Conservation (phyloP, 352 stramenopile genomes). For the Phytophthora fragariae region DNA sequence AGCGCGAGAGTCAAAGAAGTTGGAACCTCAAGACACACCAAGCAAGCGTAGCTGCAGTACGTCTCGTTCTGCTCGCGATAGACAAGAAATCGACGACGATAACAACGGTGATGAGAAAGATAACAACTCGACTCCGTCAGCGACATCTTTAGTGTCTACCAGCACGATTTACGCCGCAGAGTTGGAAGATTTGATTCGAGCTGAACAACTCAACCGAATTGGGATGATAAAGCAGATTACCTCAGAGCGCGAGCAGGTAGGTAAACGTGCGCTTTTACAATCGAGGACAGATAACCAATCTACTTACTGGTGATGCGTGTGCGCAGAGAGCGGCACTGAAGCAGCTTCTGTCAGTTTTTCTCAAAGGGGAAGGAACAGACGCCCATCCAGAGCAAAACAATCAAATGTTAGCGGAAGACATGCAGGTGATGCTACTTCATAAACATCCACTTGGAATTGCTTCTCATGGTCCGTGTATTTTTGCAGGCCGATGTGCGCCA, state of each 20-base stretch:
- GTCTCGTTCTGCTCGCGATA: not conserved
- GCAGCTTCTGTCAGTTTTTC: constrained; percentile 48
- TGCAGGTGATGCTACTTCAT: constrained; percentile 22
- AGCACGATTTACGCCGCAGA: constrained; percentile 44
- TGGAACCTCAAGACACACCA: constrained; percentile 1
- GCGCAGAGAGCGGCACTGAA: constrained; percentile 57
- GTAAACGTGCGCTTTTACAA: not conserved
- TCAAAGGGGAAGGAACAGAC: constrained; percentile 4
- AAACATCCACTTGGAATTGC: not conserved
- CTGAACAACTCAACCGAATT: constrained; percentile 59
- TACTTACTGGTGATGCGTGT: not conserved
- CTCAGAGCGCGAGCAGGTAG: constrained; percentile 68
- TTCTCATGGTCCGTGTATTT: constrained; percentile 10
- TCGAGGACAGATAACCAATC: not conserved
- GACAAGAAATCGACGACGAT: not conserved
- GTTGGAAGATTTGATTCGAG: constrained; percentile 58
- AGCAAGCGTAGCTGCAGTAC: constrained; percentile 10
- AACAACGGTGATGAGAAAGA: constrained; percentile 22
- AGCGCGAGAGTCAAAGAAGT: constrained; percentile 30
- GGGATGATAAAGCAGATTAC: constrained; percentile 61
- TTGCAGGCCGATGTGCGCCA: constrained; percentile 44
- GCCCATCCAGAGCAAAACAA: constrained; percentile 31
- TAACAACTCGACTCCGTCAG: constrained; percentile 1
- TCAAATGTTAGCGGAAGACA: constrained; percentile 22
- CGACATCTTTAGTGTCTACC: constrained; percentile 9